Base-by-base conservation (phyloP, 768 basidiomycete species). In the Leccinum subgranulosum region DNA sequence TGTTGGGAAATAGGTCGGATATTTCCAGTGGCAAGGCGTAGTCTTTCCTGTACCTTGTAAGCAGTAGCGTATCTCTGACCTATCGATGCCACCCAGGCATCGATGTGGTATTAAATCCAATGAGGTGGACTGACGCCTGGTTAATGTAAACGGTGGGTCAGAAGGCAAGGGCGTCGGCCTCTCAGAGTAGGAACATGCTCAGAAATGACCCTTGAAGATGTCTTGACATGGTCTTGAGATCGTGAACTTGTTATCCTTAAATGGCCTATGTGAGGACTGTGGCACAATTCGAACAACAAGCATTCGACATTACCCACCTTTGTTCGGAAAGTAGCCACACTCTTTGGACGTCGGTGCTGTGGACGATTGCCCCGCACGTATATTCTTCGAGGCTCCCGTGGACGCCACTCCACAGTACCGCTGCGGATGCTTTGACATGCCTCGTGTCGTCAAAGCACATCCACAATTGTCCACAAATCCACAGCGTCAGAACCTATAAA, bases 1-100 rank as follows among this genome's bases (percentile, higher is more conserved):
- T 76, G 74, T 52, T 74, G 31, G 74, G 72, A 17, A 58, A 51
- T 21, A 74, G 71, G 49, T 43, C 49, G 70, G 45, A 73, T 54
- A 72, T 74, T 36, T 57, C 74, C 33, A 56, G 36, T 41, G 72
- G 69, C 10, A 64, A 67, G 36, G 53, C 69, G 31, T 52, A 41
- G 51, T 6, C 17, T 51, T 28, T 31, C 23, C 19, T 55, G 9
- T 34, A 25, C 43, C 33, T 11, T n/a, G 15, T 4, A 25, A 25
- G 25, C 41, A 45, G 15, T 28, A 8, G 15, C n/a, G 39, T 19
- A 6, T 41, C 36, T 41, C 4, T 41, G 39, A 19, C 4, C 17
- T 6, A 43, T 7, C 10, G 19, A 43, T 43, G 19, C 41, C 19
- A 43, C 19, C 3, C 33, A 15, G 6, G 36, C 7, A 17, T 36